Conservation (phyloP, 768 basidiomycete species). For the Hysterangium stoloniferum region DNA sequence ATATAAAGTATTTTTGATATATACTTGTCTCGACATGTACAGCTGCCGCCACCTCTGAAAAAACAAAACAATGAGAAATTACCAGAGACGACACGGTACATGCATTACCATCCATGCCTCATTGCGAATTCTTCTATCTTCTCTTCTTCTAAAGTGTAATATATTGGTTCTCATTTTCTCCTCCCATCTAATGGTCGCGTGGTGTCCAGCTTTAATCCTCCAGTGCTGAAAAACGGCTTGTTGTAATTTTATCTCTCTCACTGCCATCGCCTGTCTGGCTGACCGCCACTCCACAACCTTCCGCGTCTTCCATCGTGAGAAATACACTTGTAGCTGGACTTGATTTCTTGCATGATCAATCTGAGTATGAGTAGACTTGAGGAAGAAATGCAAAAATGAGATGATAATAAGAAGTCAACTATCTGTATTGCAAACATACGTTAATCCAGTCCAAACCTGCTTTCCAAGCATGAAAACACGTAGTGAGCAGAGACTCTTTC, state of each 20-base stretch:
- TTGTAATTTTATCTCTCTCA: conserved; percentile 39
- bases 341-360: conserved; percentile 61
- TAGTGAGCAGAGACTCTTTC: conserved; percentile 52
- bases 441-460: conserved; percentile 64
- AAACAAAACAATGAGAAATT: background rate
- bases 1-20: conserved; percentile 34
- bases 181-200: conserved; percentile 52
- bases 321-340: conserved; percentile 47
- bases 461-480: conserved; percentile 71
- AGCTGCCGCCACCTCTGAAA: conserved; percentile 52
- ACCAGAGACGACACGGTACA: conserved; percentile 2
- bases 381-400: conserved; percentile 14
- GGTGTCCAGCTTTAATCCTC: conserved; percentile 46
- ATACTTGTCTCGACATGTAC: conserved; percentile 47
- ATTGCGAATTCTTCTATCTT: conserved; percentile 43
- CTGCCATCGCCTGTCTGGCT: conserved; percentile 33
- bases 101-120: conserved; percentile 42
- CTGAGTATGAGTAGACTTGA: conserved; percentile 67
- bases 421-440: too few relatives aligned
- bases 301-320: conserved; percentile 55
- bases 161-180: conserved; percentile 66
- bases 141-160: conserved; percentile 49
- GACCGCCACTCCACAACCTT: conserved; percentile 30
- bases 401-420: conserved; percentile 2
- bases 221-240: conserved; percentile 40